phyloP scores from a whole-genome alignment of 1,139 yeast species.

The Sporopachydermia cereana region DNA sequence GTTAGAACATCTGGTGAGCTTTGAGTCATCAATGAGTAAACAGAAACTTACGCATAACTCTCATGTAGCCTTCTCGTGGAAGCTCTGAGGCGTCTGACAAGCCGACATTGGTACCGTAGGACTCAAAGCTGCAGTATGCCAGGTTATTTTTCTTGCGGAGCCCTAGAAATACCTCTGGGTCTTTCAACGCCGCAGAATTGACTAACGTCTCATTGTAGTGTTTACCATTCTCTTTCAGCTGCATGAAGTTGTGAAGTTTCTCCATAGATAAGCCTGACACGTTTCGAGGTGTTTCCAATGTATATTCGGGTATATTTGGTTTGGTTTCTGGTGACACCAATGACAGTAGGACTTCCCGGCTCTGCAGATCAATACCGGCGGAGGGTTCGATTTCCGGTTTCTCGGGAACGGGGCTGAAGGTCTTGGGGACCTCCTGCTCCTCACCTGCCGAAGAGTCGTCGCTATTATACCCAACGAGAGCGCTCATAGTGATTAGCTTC shows the following conservation, averaged over 20 bases:
- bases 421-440: background rate
- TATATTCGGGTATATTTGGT: background rate
- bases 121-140: background rate
- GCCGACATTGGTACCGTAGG: background rate
- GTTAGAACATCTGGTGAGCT: too few species aligned
- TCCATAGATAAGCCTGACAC: background rate
- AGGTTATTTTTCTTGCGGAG: background rate
- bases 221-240: background rate
- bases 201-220: conserved; percentile 3
- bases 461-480: background rate
- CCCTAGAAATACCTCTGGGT: conserved; percentile 1
- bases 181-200: background rate
- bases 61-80: conserved; percentile 1
- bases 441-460: background rate
- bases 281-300: background rate
- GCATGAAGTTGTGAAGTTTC: background rate
- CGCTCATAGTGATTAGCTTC: too few species aligned
- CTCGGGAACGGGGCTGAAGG: too few species aligned
- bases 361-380: too few species aligned
- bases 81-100: background rate
- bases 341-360: background rate
- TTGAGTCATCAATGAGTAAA: too few species aligned
- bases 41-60: conserved; percentile 1
- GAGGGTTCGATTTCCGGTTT: too few species aligned
- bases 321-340: background rate